Base-by-base conservation (phyloP, 495 filamentous ascomycete genomes). In the Trypethelium eluteriae region DNA sequence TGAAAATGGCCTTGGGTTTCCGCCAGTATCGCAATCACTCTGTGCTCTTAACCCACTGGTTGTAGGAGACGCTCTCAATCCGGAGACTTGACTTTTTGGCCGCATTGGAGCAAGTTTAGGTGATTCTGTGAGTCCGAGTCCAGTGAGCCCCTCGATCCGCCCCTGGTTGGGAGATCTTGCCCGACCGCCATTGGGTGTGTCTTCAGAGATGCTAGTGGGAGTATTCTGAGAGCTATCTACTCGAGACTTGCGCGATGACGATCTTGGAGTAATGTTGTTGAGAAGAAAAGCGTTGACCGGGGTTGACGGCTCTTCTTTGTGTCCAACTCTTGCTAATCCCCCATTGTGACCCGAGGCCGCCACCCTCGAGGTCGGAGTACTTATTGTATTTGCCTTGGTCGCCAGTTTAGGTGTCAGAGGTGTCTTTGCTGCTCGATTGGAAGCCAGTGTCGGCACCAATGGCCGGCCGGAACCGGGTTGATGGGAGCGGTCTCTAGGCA, bases 261-360 rank as follows among this genome's bases (percentile, higher is more conserved):
- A 78, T 18, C 77, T 71, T 1, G 77, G 77, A 5, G 77, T 79
- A 69, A 79, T 65, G 63, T 79, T 77, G 67, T 61, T 69, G 59
- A 41, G 75, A 3, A 76, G 61, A 41, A 73, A 74, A 64, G 75
- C 34, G n/a, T 71, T 74, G 61, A 68, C 67, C 2, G 74, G 74
- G 5, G 74, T 73, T 16, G 71, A 62, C 35, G 70, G 62, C 65
- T 77, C 75, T 11, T 74, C 73, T 49, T 67, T 65, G 38, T 68
- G 46, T 35, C 64, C 68, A 11, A 67, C 53, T 44, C 63, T 68
- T 14, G 66, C 36, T 14, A 65, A 39, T 56, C 63, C 11, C 36
- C 47, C 0, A 66, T 66, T 70, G 68, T 72, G 67, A 62, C 66
- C 39, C 66, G 70, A 25, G 3, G 63, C 68, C 36, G 69, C 39